Evolutionary conservation across 495 filamentous ascomycete genomes (phyloP).

Genomic region (Talaromyces adpressus): DNA sequence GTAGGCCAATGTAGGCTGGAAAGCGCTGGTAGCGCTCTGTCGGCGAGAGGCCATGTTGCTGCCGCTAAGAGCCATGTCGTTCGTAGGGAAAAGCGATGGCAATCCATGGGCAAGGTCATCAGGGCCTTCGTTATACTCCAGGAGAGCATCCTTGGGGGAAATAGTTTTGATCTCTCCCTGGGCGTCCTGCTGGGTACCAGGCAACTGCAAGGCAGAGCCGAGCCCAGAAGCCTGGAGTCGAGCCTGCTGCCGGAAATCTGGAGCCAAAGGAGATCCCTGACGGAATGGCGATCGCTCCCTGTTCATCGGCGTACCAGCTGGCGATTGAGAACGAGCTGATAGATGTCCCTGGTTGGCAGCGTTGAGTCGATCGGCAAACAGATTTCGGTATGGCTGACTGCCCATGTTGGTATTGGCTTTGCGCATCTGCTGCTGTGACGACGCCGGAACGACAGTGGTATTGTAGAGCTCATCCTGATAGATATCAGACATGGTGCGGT

Average conservation of each 20-base stretch:
- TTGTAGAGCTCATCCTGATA: conserved; percentile 83
- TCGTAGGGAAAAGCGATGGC: conserved; percentile 59
- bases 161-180: conserved; percentile 66
- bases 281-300: conserved; percentile 81
- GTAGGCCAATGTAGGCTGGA: conserved; percentile 33
- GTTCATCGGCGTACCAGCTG: conserved; percentile 38
- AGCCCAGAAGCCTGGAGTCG: conserved; percentile 25
- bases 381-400: conserved; percentile 51
- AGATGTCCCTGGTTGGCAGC: conserved; percentile 69
- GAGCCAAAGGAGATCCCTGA: conserved; percentile 59
- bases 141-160: conserved; percentile 86
- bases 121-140: conserved; percentile 73
- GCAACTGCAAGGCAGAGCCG: conserved; percentile 36
- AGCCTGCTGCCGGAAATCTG: conserved; percentile 21
- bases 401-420: conserved; percentile 25
- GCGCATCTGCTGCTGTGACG: conserved; percentile 27
- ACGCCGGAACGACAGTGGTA: conserved; percentile 49
- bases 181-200: conserved; percentile 16
- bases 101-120: conserved; percentile 51
- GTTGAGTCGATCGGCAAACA: conserved; percentile 70
- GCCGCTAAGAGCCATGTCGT: conserved; percentile 33
- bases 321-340: conserved; percentile 52
- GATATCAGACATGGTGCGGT: conserved; percentile 78
- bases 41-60: conserved; percentile 32
- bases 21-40: conserved; percentile 38